A percentile compares a stretch with the other conserved stretches of the same genome.
These are phyloP conservation scores for Pythium folliculosum DNA, from an alignment of 352 stramenopile genomes.

Conservation along the genomic window DNA sequence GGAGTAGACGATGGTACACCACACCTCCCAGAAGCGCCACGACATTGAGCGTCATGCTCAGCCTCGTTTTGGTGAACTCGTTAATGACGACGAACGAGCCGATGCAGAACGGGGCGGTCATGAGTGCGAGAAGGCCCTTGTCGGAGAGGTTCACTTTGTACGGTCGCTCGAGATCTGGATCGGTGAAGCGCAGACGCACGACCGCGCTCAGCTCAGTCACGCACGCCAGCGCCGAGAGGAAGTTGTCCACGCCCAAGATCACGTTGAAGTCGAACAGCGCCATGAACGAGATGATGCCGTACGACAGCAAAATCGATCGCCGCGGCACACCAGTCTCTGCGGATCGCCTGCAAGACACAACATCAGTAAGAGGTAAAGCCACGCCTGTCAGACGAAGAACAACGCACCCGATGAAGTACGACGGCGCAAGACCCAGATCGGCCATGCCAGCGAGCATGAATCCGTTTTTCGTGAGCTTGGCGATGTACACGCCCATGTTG, in stretches of 20 bases:
- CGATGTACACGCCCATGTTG: conserved; percentile 94
- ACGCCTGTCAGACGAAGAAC: too few relatives aligned
- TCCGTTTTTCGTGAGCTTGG: conserved; percentile 94
- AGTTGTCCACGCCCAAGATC: conserved; percentile 92
- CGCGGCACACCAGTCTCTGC: conserved; percentile 56
- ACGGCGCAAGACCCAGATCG: conserved; percentile 87
- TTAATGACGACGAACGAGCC: conserved; percentile 67
- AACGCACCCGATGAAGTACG: conserved; percentile 86
- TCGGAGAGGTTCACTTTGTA: conserved; percentile 78
- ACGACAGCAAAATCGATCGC: conserved; percentile 83
- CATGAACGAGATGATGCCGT: conserved; percentile 87
- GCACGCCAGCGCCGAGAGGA: conserved; percentile 89
- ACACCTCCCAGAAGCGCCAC: conserved; percentile 51
- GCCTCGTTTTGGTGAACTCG: conserved; percentile 60
- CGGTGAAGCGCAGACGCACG: conserved; percentile 84
- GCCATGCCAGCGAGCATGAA: conserved; percentile 89
- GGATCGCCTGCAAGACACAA: conserved; percentile 56
- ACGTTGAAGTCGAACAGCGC: conserved; percentile 87
- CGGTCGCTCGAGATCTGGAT: conserved; percentile 69
- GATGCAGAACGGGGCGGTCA: conserved; percentile 57
- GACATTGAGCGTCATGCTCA: conserved; percentile 56
- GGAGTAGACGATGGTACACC: conserved; percentile 60
- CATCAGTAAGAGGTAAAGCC: too few relatives aligned
- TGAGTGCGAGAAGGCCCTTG: conserved; percentile 42
- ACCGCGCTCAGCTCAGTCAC: conserved; percentile 92